phyloP scores from a whole-genome alignment of 2,329 filamentous ascomycete species.

The Diaporthe ilicicola region DNA sequence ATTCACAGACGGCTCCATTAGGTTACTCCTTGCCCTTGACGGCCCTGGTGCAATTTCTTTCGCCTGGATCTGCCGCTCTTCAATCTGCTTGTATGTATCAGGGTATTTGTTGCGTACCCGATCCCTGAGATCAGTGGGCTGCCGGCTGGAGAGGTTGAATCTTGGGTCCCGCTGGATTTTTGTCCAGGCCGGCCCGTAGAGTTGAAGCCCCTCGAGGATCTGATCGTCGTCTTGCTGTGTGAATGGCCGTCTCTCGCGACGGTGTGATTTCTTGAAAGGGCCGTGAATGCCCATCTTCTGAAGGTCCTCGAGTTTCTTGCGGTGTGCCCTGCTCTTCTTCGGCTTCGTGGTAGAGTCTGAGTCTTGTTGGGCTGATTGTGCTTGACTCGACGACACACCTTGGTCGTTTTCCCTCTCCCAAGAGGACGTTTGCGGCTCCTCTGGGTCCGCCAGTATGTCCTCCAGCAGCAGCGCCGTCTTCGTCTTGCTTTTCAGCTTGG shows the following conservation, averaged over 20 bases:
- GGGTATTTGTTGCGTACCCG: slow-evolving; percentile 71
- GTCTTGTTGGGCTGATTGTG: slow-evolving; percentile 30
- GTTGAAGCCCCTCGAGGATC: slow-evolving; percentile 66
- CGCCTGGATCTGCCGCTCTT: slow-evolving; percentile 60
- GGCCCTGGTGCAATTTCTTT: slow-evolving; percentile 45
- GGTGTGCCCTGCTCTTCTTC: slow-evolving; percentile 50
- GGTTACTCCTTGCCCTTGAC: slow-evolving; percentile 42
- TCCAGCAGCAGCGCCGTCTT: slow-evolving; percentile 62
- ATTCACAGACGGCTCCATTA: slow-evolving; percentile 61
- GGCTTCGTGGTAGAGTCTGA: slow-evolving; percentile 49
- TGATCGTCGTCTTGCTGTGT: slow-evolving; percentile 70
- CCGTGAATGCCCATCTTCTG: slow-evolving; percentile 65
- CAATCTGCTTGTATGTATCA: slow-evolving; percentile 63
- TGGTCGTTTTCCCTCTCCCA: slow-evolving; percentile 22
- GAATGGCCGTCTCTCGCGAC: slow-evolving; percentile 68
- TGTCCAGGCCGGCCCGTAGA: slow-evolving; percentile 71
- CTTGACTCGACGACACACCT: slow-evolving; percentile 24
- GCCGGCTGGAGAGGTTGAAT: slow-evolving; percentile 65
- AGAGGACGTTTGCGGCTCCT: slow-evolving; percentile 43
- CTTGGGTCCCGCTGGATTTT: slow-evolving; percentile 69
- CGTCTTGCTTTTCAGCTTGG: slow-evolving; percentile 44
- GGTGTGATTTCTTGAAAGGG: slow-evolving; percentile 69
- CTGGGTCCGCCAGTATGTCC: slow-evolving; percentile 61
- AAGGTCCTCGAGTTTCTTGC: slow-evolving; percentile 54
- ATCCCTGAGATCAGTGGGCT: slow-evolving; percentile 71